Percentiles rank a stretch among this genome's conserved stretches.
phyloP scores from a whole-genome alignment of 495 filamentous ascomycete genomes.

The Oidiodendron maius region DNA sequence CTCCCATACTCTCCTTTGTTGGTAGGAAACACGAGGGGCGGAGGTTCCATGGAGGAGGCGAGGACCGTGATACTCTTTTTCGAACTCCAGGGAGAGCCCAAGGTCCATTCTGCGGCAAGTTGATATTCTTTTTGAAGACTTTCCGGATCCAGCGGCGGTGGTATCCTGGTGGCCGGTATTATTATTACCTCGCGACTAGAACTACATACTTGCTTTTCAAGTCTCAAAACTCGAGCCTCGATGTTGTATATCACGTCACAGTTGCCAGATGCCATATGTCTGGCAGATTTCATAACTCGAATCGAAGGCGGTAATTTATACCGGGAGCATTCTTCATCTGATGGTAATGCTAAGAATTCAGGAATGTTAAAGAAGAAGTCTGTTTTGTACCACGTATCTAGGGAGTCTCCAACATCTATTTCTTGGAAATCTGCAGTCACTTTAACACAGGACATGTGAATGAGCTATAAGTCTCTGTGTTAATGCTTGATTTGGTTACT shows the following conservation, averaged over 20 bases:
- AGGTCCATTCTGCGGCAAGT: neutral
- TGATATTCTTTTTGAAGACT: neutral
- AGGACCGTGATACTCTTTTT: neutral
- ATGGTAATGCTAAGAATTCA: neutral
- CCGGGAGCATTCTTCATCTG: neutral
- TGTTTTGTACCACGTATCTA: neutral
- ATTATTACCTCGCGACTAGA: neutral
- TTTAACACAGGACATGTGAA: neutral
- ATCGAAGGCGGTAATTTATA: neutral
- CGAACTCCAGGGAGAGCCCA: neutral
- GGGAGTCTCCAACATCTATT: neutral
- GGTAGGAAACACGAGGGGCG: neutral
- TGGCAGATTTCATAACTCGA: neutral
- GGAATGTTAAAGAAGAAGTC: conserved; percentile 1
- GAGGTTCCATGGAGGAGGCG: neutral
- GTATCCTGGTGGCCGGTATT: neutral
- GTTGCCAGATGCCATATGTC: neutral
- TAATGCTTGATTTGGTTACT: neutral
- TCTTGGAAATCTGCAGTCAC: neutral
- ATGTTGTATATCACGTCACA: neutral
- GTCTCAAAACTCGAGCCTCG: neutral
- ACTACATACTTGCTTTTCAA: neutral
- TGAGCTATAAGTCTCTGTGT: neutral
- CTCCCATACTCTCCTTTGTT: neutral
- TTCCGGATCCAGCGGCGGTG: neutral